Evolutionary conservation across 345 rosid species (phyloP).

Genomic region (Tarenaya hassleriana): DNA sequence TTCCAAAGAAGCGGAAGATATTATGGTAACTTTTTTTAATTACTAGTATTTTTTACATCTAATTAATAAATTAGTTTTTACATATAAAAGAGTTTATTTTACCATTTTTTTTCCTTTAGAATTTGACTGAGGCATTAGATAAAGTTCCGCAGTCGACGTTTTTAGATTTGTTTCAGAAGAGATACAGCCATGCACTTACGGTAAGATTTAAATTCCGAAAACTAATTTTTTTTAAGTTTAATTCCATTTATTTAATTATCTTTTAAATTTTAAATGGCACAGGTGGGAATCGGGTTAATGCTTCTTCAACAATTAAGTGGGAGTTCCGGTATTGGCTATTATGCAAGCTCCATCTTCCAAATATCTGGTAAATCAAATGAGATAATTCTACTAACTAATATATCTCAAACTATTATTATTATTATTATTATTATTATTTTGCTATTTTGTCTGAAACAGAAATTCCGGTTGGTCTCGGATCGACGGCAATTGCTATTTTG

Average conservation of each 20-base stretch:
- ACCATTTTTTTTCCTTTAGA: slow-evolving; percentile 5
- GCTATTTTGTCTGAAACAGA: slow-evolving; percentile 20
- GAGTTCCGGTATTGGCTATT: slow-evolving; percentile 25
- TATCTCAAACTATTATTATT: too few species aligned
- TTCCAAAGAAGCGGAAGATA: slow-evolving; percentile 30
- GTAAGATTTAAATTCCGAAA: slow-evolving; percentile 5
- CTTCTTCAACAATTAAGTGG: slow-evolving; percentile 34
- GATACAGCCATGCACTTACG: slow-evolving; percentile 6
- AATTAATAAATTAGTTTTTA: background rate
- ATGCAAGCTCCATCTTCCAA: slow-evolving; percentile 35
- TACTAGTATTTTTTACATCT: background rate
- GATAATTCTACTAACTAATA: background rate
- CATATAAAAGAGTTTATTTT: too few species aligned
- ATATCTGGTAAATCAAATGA: slow-evolving; percentile 34
- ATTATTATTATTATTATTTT: background rate
- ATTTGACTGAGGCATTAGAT: slow-evolving; percentile 2
- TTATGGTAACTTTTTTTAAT: slow-evolving; percentile 26
- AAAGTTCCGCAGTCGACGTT: background rate
- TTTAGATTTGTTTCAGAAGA: slow-evolving; percentile 6
- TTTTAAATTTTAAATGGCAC: background rate
- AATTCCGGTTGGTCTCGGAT: slow-evolving; percentile 13
- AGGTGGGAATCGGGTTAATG: slow-evolving; percentile 44
- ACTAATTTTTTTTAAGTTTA: too few species aligned
- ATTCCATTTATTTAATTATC: background rate
- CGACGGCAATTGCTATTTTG: background rate